Base-by-base conservation (phyloP, 345 rosid genomes). In the Excoecaria agallocha region DNA sequence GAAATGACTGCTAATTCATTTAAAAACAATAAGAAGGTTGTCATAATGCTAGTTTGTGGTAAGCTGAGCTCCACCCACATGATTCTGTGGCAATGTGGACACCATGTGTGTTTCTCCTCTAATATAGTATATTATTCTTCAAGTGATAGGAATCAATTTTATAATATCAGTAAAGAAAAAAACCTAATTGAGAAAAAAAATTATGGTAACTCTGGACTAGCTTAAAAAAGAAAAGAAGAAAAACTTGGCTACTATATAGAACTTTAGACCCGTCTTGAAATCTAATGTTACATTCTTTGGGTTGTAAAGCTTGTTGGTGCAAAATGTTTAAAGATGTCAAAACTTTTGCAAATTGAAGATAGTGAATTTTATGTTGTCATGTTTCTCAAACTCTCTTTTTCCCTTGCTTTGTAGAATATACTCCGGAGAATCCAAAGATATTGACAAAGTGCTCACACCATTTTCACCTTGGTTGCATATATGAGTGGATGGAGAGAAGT, bases 401-500 rank as follows among this genome's bases (percentile, higher is more conserved):
- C 35, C n/a, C 66, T 59, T 46, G 45, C 72, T 56, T 41, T 85
- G 87, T 93, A 95, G 99, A 95, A 75, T 95, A 95, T 81, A 90
- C 98, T 66, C 70, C 87, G 46, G 99, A 95, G 84, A 93, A 95
- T 79, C 98, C 98, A 49, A 95, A 88, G 86, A 95, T 95, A 82
- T 75, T 89, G 78, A 91, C 98, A 55, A 89, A 91, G 75, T 95
- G 99, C 54, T 91, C 81, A 76, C 99, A 95, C 83, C 97, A 93
- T 89, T 95, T 89, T 85, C 99, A 95, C 77, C 99, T 95, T 68
- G 86, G 98, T 83, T 95, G 99, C 88, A 95, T 95, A 81, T 95
- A 92, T 72, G 99, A 92, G 82, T 95, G 99, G 99, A 95, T 89
- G 98, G 99, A 95, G 86, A 92, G 98, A 90, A 95, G 98, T 84